Conservation (phyloP, 202 grass and related monocot genomes). For the Setaria viridis region DNA sequence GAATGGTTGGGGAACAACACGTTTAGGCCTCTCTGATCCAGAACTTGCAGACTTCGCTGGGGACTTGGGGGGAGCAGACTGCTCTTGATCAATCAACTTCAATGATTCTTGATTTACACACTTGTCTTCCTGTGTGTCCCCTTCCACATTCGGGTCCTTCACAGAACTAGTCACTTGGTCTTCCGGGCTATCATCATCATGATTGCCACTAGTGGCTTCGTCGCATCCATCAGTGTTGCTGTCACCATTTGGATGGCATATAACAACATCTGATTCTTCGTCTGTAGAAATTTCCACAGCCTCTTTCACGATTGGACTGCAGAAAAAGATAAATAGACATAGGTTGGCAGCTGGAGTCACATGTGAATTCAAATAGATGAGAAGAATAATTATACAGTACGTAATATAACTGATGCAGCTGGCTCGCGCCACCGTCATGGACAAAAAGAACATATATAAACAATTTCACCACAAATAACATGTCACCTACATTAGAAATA, state of each 20-base stretch:
- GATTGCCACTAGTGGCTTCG: slow-evolving; percentile 55
- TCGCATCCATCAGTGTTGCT: slow-evolving; percentile 44
- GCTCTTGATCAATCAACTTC: slow-evolving; percentile 59
- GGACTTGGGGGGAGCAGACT: slow-evolving; percentile 53
- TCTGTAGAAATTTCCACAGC: slow-evolving; percentile 61
- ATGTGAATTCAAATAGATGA: slow-evolving; percentile 22
- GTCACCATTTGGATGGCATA: slow-evolving; percentile 57
- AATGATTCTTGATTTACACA: slow-evolving; percentile 60
- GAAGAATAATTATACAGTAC: not conserved
- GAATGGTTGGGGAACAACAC: slow-evolving; percentile 70
- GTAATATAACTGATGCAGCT: not conserved
- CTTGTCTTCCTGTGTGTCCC: slow-evolving; percentile 62
- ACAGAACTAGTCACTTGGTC: slow-evolving; percentile 43
- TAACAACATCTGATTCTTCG: slow-evolving; percentile 67
- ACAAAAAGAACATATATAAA: slow-evolving; percentile 41
- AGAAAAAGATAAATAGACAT: slow-evolving; percentile 42
- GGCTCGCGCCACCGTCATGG: slow-evolving; percentile 23
- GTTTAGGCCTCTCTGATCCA: slow-evolving; percentile 58
- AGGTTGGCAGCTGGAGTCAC: slow-evolving; percentile 9
- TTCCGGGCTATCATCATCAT: slow-evolving; percentile 63
- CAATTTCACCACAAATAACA: slow-evolving; percentile 26
- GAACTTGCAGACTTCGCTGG: slow-evolving; percentile 59
- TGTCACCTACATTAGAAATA: slow-evolving; percentile 31
- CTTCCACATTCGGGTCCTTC: slow-evolving; percentile 33
- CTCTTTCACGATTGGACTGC: slow-evolving; percentile 75